Conservation (phyloP, 495 filamentous ascomycete species). For the Podospora appendiculata region DNA sequence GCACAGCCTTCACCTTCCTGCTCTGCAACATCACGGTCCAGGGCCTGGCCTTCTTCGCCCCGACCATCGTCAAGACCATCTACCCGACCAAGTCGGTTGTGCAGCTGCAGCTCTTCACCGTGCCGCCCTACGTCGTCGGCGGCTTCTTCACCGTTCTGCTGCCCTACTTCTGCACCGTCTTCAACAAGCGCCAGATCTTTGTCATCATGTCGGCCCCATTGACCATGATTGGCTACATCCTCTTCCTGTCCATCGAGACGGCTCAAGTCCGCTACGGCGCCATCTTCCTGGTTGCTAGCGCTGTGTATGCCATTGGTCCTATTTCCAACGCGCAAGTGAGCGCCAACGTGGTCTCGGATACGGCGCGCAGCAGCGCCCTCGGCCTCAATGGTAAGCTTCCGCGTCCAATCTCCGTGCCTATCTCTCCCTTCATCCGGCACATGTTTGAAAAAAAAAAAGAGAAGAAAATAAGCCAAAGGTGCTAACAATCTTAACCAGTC, state of each 20-base stretch:
- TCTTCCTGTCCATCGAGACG: constrained; percentile 55
- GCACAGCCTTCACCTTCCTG: constrained; percentile 60
- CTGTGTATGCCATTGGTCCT: constrained; percentile 61
- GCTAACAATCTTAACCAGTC: constrained; percentile 23
- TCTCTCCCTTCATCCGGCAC: no score
- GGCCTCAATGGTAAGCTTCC: constrained; percentile 25
- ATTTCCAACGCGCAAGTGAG: constrained; percentile 58
- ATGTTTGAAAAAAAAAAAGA: background rate
- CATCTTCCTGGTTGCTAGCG: constrained; percentile 58
- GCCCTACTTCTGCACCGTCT: constrained; percentile 51
- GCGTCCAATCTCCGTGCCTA: background rate
- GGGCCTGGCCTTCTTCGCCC: constrained; percentile 64
- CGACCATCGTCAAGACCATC: constrained; percentile 63
- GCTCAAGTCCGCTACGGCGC: constrained; percentile 57
- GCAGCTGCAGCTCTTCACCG: constrained; percentile 49
- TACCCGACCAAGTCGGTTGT: constrained; percentile 51
- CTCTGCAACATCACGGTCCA: constrained; percentile 73
- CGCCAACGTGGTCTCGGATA: constrained; percentile 66
- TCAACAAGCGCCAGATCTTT: constrained; percentile 55
- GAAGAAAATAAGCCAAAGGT: no score
- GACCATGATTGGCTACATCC: constrained; percentile 61
- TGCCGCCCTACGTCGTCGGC: constrained; percentile 64
- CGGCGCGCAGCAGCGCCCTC: constrained; percentile 57
- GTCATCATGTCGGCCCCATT: constrained; percentile 49
- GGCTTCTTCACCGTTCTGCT: constrained; percentile 58